Evolutionary conservation across 106 monocot species (phyloP), one percentile per base, ranked within the genome.

Genomic region (Dendrobium huoshanense): DNA sequence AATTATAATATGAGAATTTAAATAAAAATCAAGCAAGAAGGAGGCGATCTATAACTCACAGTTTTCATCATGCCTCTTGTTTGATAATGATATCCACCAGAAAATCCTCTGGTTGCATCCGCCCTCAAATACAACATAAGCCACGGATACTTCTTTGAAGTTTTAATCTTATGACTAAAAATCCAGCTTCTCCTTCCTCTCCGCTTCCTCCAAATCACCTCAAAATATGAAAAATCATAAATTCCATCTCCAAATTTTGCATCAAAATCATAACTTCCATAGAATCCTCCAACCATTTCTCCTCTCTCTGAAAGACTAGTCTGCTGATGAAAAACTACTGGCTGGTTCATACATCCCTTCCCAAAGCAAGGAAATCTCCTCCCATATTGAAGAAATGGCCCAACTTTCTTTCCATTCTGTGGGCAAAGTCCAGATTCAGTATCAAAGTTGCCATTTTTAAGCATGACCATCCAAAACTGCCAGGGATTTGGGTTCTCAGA

Each of bases 401-500:
- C 87, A 8, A 84, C 79, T 78, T 79, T 85, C 29, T 65, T 51
- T 64, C 94, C 91, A 45, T 94, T 82, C 42, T 84, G 33, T 4
- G 94, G 94, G 82, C 89, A 94, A 17, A 91, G 54, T 11, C 79
- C 80, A 5, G 94, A 81, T 11, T 73, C 64, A 15, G 91, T 91
- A 77, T 94, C 94, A 31, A 94, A 55, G 81, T 94, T 91, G 33
- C 94, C 94, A 56, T 89, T 94, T 84, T 94, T 94, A 59, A 94
- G 79, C 94, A 94, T 94, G 49, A 94, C 31, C 94, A 94, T 94
- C 93, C 93, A 94, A 77, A 87, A 94, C 45, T 94, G 88, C 94
- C 94, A 94, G 27, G 91, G 84, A 15, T 51, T 65, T 9, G 79
- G 78, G 42, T 42, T 13, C 44, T 87, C 87, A 1, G 19, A 44